Conservation (phyloP, 257 asterid species). For the Coffea eugenioides region DNA sequence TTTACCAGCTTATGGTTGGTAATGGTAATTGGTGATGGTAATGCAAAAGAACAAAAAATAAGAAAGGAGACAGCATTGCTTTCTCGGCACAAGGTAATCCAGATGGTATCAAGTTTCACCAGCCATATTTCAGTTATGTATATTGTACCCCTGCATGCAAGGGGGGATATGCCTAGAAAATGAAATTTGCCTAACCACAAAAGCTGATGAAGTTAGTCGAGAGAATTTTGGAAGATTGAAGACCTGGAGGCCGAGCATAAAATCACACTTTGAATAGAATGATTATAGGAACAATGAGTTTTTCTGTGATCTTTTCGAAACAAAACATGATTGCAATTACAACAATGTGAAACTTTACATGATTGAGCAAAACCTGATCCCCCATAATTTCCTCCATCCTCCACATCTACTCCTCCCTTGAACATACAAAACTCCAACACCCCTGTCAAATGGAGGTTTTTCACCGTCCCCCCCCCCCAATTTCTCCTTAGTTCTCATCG, state of each 20-base stretch:
- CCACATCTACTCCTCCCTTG: background rate
- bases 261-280: background rate
- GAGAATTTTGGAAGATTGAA: no score
- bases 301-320: background rate
- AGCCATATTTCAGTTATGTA: no score
- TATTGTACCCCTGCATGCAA: no score
- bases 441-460: background rate
- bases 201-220: no score
- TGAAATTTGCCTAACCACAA: no score
- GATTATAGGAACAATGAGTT: background rate
- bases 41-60: background rate
- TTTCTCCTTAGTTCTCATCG: background rate
- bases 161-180: slow-evolving; percentile 1
- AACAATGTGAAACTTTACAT: background rate
- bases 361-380: background rate
- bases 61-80: background rate
- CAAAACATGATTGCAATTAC: background rate
- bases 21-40: no score
- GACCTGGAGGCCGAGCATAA: background rate
- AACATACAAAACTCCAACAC: background rate
- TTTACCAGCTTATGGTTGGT: background rate
- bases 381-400: background rate
- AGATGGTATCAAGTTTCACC: background rate
- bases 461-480: background rate
- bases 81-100: background rate